Conservation (phyloP, 1,284 basidiomycete genomes). For the Abortiporus biennis region DNA sequence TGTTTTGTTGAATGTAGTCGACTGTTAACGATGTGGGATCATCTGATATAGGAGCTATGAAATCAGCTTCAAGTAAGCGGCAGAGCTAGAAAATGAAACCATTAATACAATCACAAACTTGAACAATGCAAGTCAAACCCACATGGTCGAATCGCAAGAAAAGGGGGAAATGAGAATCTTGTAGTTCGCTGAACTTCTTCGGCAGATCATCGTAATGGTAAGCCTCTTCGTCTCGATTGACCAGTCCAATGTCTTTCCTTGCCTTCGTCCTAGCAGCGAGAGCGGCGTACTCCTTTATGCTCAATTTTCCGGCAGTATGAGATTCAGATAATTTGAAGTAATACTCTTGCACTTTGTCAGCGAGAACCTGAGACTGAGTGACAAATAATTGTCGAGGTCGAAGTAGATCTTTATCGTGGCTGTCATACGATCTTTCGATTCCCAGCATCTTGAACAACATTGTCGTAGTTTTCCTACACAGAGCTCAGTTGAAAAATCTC, state of each 20-base stretch:
- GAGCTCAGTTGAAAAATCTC: not conserved
- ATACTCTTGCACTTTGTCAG: slow-evolving; percentile 63
- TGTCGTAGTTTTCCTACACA: slow-evolving; percentile 52
- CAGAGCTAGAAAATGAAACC: slow-evolving; percentile 11
- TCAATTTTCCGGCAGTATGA: too few relatives aligned
- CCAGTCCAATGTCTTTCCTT: not conserved
- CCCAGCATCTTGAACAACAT: slow-evolving; percentile 72
- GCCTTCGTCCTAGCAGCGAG: not conserved
- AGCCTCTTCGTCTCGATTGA: not conserved
- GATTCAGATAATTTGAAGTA: slow-evolving; percentile 49
- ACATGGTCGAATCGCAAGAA: slow-evolving; percentile 57
- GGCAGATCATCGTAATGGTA: slow-evolving; percentile 36
- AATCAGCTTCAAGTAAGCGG: slow-evolving; percentile 14
- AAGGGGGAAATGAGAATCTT: slow-evolving; percentile 55
- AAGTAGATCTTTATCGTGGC: slow-evolving; percentile 24
- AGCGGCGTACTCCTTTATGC: too few relatives aligned
- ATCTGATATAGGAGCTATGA: not conserved
- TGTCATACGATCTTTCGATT: slow-evolving; percentile 46
- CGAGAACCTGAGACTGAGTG: slow-evolving; percentile 62
- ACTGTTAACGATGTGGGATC: not conserved
- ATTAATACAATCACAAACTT: too few relatives aligned
- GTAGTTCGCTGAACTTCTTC: slow-evolving; percentile 41
- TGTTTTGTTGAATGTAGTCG: not conserved
- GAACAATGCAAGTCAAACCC: slow-evolving; percentile 11
- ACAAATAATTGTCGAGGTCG: slow-evolving; percentile 59